These are phyloP conservation scores for Hebeloma cylindrosporum DNA, from an alignment of 768 basidiomycete species.

Conservation along the genomic window DNA sequence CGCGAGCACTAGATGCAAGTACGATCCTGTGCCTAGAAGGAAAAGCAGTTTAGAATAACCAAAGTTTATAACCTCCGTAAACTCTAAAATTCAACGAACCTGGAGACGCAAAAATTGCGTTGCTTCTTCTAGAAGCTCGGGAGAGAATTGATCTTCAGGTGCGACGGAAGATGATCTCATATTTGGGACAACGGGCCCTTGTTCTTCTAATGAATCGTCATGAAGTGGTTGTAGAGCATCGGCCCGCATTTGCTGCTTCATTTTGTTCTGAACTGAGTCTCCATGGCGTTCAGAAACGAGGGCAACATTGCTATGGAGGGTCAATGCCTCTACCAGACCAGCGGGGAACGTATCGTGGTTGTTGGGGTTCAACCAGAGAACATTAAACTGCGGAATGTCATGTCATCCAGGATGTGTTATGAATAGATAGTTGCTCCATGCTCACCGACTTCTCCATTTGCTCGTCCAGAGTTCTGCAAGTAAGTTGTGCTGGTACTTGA, in stretches of 20 bases:
- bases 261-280: conserved; percentile 46
- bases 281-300: conserved; percentile 25
- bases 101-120: conserved; percentile 65
- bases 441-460: conserved; percentile 64
- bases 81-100: conserved; percentile 34
- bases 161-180: conserved; percentile 19
- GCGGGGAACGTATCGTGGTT: conserved; percentile 65
- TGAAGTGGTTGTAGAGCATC: conserved; percentile 64
- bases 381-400: conserved; percentile 62
- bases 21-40: conserved; percentile 64
- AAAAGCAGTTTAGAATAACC: not conserved
- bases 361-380: conserved; percentile 73
- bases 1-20: conserved; percentile 61
- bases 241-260: conserved; percentile 71
- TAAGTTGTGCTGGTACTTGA: conserved; percentile 63
- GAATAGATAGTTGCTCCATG: conserved; percentile 12
- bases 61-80: conserved; percentile 6
- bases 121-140: conserved; percentile 66
- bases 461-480: conserved; percentile 76
- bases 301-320: conserved; percentile 34
- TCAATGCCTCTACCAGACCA: conserved; percentile 59
- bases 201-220: conserved; percentile 29
- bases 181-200: conserved; percentile 17
- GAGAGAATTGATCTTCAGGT: conserved; percentile 41
- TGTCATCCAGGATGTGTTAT: not conserved